Evolutionary conservation across 2,329 filamentous ascomycete species (phyloP), one percentile per base, ranked within the genome.

Genomic region (Xylaria sp.): DNA sequence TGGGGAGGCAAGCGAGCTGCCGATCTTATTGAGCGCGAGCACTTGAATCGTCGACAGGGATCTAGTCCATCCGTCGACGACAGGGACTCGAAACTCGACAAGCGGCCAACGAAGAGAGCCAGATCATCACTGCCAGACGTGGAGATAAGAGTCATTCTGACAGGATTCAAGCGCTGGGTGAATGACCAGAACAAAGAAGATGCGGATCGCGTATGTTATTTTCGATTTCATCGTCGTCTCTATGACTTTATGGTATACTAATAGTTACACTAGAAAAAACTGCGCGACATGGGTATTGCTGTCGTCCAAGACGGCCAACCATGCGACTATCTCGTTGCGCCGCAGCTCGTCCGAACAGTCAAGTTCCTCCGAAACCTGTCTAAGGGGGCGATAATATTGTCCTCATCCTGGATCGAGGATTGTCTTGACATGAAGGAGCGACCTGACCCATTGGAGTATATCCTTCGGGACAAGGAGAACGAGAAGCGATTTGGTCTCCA

Each of bases 321-420:
- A 50, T 94, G 91, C 71, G 90, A 93, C 68, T 90, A 96, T 71
- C 83, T 99, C 9, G 92, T 91, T 39, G 93, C 93, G 2, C 94
- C 93, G 0, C 83, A 86, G 48, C 85, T 97, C 62, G 84, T 97
- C 39, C 88, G 94, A 44, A 99, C 94, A 0, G 86, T 91, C 72
- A 99, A 99, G 71, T 99, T 99, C 71, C 86, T 97, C 54, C 89
- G 88, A 62, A 91, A 92, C 10, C 78, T 99, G 34, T 92, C 94
- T 16, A 86, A 85, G 60, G 92, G 90, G 0, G 91, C 92, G 0
- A 81, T 83, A 1, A 83, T 97, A 49, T 82, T 97, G 57, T 86
- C 86, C 51, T 89, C 88, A 0, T 81, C 83, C 7, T 99, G 91
- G 73, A 84, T 99, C 59, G 89, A 93, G 58, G 80, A 83, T 23